Base-by-base conservation (phyloP, 139 green algal species). In the Volvox reticuliferus region DNA sequence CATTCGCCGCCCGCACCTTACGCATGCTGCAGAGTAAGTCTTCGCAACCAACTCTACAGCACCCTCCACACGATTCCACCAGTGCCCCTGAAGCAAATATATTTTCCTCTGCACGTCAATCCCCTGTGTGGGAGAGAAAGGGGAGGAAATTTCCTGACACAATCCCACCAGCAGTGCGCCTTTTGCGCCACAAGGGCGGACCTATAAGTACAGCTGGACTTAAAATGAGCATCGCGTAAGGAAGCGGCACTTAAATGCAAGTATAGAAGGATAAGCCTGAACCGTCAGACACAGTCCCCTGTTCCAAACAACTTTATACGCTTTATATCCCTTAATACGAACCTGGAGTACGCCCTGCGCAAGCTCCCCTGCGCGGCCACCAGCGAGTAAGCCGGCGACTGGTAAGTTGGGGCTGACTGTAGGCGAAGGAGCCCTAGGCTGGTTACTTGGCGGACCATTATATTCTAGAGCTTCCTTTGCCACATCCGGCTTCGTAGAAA, bases 41-140 rank as follows among this genome's bases (percentile, higher is more conserved):
- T 83, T 83, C 24, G 55, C 73, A 35, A 90, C 19, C 30, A 90
- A 20, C 50, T 83, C 86, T 6, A 90, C 14, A 19, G 86, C 86
- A 28, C 79, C 73, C 86, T 90, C 86, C 71, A 90, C 73, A n/a
- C 86, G 86, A 36, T 37, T 90, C 86, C 86, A 90, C 86, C 86
- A 90, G 50, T 90, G 86, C 0, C 86, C 86, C 28, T 83, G 73
- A 22, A 90, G 50, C 20, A 36, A 44, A 9, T 22, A 32, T 37
- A 90, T 90, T 30, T 68, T 37, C 44, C 86, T 28, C 73, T 90
- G 86, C 0, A 90, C 16, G 0, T 90, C 71, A 19, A 90, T 62
- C 2, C 86, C 86, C 86, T 90, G 73, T 16, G 30, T 1, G 79
- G n/a, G 20, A 24, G 3, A 24, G 61, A n/a, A 67, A 14, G 78